Conservation (phyloP, 1,284 basidiomycete genomes). For the Rhodotorula glutinis region DNA sequence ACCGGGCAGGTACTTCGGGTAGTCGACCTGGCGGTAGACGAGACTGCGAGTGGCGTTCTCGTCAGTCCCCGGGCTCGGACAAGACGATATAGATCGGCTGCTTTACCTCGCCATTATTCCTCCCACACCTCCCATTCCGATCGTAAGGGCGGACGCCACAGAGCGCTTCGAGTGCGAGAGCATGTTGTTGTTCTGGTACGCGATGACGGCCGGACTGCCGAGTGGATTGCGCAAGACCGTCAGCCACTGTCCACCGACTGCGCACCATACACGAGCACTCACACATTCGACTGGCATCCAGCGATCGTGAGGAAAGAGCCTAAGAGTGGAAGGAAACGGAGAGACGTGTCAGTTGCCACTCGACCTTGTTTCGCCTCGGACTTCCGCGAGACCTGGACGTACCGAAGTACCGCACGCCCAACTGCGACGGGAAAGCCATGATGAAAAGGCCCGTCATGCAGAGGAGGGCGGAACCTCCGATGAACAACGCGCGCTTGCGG, state of each 20-base stretch:
- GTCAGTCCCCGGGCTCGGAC: constrained; percentile 33
- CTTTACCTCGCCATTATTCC: constrained; percentile 49
- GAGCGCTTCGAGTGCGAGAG: constrained; percentile 49
- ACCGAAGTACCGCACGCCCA: constrained; percentile 46
- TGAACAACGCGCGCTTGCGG: constrained; percentile 47
- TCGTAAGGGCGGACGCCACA: constrained; percentile 58
- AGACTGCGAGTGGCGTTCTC: constrained; percentile 17
- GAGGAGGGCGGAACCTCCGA: constrained; percentile 46
- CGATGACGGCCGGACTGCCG: constrained; percentile 44
- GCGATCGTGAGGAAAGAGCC: constrained; percentile 51
- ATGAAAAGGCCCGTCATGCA: constrained; percentile 49
- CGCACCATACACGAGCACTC: background rate
- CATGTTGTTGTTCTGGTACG: constrained; percentile 51
- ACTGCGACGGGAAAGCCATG: constrained; percentile 31
- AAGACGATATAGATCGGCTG: no score
- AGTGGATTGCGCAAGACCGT: constrained; percentile 20
- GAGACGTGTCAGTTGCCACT: no score
- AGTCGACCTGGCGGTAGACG: constrained; percentile 44
- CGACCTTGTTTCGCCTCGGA: background rate
- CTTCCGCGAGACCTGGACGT: background rate
- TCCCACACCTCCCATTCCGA: constrained; percentile 63
- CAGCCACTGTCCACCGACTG: background rate
- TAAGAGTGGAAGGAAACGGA: no score
- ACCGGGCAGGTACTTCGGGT: constrained; percentile 37
- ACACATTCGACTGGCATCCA: constrained; percentile 42